Evolutionary conservation across 805 yeast genomes (phyloP).

Genomic region (Lipomyces starkeyi): DNA sequence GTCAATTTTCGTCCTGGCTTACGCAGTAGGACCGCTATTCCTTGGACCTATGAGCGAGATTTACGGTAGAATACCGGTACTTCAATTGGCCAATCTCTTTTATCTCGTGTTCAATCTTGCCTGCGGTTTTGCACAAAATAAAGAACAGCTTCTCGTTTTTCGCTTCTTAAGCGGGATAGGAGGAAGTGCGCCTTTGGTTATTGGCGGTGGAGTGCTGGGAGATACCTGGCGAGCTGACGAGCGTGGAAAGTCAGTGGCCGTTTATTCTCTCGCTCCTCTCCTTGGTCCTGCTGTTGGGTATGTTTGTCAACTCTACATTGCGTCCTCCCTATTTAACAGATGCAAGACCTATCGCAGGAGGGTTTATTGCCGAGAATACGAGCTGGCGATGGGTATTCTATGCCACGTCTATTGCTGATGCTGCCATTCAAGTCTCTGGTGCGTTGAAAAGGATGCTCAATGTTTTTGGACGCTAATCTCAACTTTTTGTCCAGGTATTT

Average conservation of each 20-base stretch:
- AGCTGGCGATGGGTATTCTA: constrained; percentile 73
- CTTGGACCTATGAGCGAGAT: constrained; percentile 72
- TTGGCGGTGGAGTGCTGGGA: constrained; percentile 83
- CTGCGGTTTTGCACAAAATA: constrained; percentile 50
- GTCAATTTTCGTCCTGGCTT: constrained; percentile 62
- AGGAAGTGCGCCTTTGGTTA: constrained; percentile 84
- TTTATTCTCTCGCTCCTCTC: constrained; percentile 69
- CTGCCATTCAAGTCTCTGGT: constrained; percentile 43
- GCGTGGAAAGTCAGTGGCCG: constrained; percentile 72
- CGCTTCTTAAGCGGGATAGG: constrained; percentile 75
- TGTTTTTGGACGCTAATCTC: not conserved
- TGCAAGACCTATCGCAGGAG: constrained; percentile 51
- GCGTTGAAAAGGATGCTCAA: not conserved
- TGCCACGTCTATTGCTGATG: constrained; percentile 61
- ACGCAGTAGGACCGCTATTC: constrained; percentile 53
- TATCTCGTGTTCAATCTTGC: constrained; percentile 37
- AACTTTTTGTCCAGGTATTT: constrained; percentile 48
- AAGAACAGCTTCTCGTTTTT: constrained; percentile 65
- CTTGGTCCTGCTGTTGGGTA: constrained; percentile 60
- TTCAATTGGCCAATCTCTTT: constrained; percentile 52
- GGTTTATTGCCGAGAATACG: constrained; percentile 57
- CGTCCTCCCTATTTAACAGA: not conserved
- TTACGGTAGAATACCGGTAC: constrained; percentile 66
- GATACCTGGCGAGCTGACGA: constrained; percentile 74
- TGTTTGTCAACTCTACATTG: not conserved